Base-by-base conservation (phyloP, 1,284 basidiomycete genomes). In the Schizophyllum amplum region DNA sequence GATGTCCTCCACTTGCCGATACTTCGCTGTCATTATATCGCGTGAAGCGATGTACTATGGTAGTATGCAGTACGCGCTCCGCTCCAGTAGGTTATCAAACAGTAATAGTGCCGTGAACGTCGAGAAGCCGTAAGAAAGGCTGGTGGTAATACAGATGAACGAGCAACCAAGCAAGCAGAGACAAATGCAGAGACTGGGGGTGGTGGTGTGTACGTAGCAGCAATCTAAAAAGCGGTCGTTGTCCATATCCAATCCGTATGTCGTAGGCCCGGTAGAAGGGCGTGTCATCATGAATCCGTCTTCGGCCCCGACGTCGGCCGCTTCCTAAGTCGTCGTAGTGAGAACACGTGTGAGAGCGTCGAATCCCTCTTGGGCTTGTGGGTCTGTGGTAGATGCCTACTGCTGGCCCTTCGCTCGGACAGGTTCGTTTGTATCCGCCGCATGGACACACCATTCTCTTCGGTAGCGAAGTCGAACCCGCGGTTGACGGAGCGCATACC, bases 391-490 rank as follows among this genome's bases (percentile, higher is more conserved):
- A 75, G 67, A 57, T 73, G 71, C 46, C 73, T 72, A 57, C 63
- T 75, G 60, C 78, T 79, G 56, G 73, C 67, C 53, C 56, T 52
- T 55, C 76, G 73, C 67, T 84, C 84, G 1, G 89, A 90, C 42
- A 92, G 71, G 66, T 88, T 85, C 55, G 76, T 90, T 69, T 91
- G 90, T 72, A 92, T 87, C 57, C 90, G 74, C 59, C 81, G 82
- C 71, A 92, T 86, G 33, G 89, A 89, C 27, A 92, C 84, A 51
- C 92, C 92, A 57, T 81, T 78, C 70, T 94, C 92, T 69, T 95
- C 92, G 23, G 83, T 84, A 13, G 84, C 81, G 66, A 94, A 94
- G 70, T 90, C 88, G 69, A 92, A 95, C 1, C 92, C 92, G 57
- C 86, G 86, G 61, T 89, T 76, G 21, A 83, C 72, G 2, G 84